phyloP scores from a whole-genome alignment of 306 rosid species.

The Medicago arabica region DNA sequence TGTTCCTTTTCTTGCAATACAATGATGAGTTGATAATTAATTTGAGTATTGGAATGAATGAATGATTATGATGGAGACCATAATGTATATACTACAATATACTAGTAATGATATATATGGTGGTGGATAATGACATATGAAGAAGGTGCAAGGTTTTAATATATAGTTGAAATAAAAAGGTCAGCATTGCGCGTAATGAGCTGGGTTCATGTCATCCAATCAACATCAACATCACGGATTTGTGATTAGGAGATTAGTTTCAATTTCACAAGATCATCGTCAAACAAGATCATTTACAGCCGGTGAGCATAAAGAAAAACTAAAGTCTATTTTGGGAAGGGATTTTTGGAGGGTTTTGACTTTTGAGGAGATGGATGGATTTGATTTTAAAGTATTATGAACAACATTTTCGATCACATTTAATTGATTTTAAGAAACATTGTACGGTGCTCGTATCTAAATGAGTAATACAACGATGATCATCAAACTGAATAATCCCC shows the following conservation, averaged over 20 bases:
- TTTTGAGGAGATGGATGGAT: too few relatives aligned
- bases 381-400: too few relatives aligned
- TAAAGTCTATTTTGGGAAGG: too few relatives aligned
- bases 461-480: too few relatives aligned
- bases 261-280: not conserved
- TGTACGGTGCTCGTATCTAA: too few relatives aligned
- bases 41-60: slow-evolving; percentile 8
- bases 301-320: too few relatives aligned
- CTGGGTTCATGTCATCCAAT: slow-evolving; percentile 8
- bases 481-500: too few relatives aligned
- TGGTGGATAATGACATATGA: not conserved
- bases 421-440: too few relatives aligned
- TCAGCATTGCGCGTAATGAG: slow-evolving; percentile 44
- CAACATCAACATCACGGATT: slow-evolving; percentile 33
- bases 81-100: slow-evolving; percentile 12
- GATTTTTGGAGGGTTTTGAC: too few relatives aligned
- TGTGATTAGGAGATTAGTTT: slow-evolving; percentile 20
- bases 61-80: slow-evolving; percentile 32
- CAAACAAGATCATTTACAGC: too few relatives aligned
- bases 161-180: slow-evolving; percentile 21
- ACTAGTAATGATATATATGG: not conserved
- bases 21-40: slow-evolving; percentile 30
- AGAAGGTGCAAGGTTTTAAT: not conserved
- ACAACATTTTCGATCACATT: too few relatives aligned
- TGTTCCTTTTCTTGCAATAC: slow-evolving; percentile 1